Evolutionary conservation across 169 alveolate genomes (phyloP).

Genomic region (Plasmodium inui): DNA sequence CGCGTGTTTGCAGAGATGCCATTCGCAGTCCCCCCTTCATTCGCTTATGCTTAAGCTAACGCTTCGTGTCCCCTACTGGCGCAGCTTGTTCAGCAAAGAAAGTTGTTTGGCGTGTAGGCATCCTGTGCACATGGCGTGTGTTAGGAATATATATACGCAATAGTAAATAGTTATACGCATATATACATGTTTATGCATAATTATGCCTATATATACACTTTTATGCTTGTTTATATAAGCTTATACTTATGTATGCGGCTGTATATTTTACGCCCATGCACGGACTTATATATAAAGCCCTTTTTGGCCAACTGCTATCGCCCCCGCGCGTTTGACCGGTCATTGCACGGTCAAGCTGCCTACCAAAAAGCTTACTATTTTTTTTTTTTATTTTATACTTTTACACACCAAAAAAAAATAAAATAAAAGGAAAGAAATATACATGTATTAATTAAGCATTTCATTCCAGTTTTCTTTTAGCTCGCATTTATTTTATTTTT

Average conservation of each 20-base stretch:
- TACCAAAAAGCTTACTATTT: background rate
- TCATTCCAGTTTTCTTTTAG: background rate
- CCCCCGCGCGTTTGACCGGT: background rate
- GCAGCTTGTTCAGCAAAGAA: background rate
- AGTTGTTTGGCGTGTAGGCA: background rate
- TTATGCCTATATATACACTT: background rate
- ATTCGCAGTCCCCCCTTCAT: background rate
- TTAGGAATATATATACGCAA: constrained; percentile 1
- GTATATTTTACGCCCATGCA: background rate
- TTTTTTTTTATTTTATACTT: background rate
- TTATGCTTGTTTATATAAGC: background rate
- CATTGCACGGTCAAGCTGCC: background rate
- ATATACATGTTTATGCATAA: background rate
- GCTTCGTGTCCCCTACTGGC: background rate
- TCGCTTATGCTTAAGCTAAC: background rate
- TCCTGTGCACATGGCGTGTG: background rate
- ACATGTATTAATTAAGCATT: constrained; percentile 19
- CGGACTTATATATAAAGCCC: background rate
- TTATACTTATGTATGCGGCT: background rate
- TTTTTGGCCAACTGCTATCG: background rate
- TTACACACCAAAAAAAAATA: constrained; percentile 41
- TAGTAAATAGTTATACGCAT: constrained; percentile 3
- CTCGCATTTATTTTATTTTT: background rate
- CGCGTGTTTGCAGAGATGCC: background rate
- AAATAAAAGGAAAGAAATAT: constrained; percentile 15